Conservation (phyloP, 1,284 basidiomycete species). For the Trametes pubescens region DNA sequence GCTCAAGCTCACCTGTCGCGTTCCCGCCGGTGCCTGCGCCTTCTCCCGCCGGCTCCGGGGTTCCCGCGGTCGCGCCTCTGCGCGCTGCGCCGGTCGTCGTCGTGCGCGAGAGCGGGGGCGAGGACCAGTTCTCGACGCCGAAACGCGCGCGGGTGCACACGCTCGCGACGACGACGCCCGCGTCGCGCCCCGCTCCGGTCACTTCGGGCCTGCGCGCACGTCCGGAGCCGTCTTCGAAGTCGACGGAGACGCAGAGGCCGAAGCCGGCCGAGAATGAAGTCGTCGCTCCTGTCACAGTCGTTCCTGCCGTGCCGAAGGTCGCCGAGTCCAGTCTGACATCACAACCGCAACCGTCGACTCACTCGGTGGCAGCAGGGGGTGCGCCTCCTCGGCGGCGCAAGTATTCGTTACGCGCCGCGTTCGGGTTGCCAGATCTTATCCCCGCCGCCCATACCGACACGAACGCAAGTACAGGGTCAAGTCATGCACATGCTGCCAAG, state of each 20-base stretch:
- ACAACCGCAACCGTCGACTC: slow-evolving; percentile 18
- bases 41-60: slow-evolving; percentile 2
- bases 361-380: slow-evolving; percentile 13
- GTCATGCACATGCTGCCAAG: slow-evolving; percentile 21
- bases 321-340: slow-evolving; percentile 13
- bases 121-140: slow-evolving; percentile 31
- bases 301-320: neutral
- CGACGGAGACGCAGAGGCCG: neutral
- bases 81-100: slow-evolving; percentile 9
- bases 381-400: slow-evolving; percentile 32
- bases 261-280: neutral
- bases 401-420: slow-evolving; percentile 38
- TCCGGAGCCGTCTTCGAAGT: neutral
- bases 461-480: neutral
- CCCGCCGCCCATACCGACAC: slow-evolving; percentile 1
- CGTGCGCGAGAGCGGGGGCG: slow-evolving; percentile 19
- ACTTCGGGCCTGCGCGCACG: neutral
- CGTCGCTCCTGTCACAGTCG: neutral
- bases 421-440: slow-evolving; percentile 31
- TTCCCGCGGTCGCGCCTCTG: slow-evolving; percentile 10
- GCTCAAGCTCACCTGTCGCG: slow-evolving; percentile 14
- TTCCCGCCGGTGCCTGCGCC: slow-evolving; percentile 5
- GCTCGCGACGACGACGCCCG: slow-evolving; percentile 12
- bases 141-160: slow-evolving; percentile 21
- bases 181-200: neutral